A percentile compares a stretch with the other conserved stretches of the same genome.
These are phyloP conservation scores for Geranomyces variabilis DNA, from an alignment of 192 early-diverging fungal genomes.

Conservation along the genomic window DNA sequence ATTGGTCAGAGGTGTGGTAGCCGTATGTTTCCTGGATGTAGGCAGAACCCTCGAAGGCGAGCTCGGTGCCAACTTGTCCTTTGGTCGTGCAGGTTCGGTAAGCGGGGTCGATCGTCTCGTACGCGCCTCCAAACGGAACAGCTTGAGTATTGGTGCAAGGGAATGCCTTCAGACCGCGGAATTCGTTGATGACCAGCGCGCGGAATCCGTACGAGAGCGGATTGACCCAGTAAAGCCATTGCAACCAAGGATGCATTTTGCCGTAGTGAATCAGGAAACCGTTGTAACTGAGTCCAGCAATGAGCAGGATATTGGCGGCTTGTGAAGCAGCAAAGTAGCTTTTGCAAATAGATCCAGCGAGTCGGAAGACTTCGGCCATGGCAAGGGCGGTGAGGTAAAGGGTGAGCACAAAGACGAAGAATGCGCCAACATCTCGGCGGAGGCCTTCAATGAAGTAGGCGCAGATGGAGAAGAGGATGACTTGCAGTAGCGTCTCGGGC, in stretches of 20 bases:
- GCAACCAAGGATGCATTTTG: slow-evolving; percentile 65
- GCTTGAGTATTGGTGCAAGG: slow-evolving; percentile 12
- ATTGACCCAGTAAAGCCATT: slow-evolving; percentile 64
- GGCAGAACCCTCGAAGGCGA: slow-evolving; percentile 61
- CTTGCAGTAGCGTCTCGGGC: slow-evolving; percentile 52
- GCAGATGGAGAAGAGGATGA: slow-evolving; percentile 58
- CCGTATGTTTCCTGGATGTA: slow-evolving; percentile 60
- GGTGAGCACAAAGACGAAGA: slow-evolving; percentile 59
- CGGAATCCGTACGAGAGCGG: slow-evolving; percentile 64
- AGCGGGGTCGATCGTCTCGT: slow-evolving; percentile 41
- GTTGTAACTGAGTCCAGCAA: slow-evolving; percentile 53
- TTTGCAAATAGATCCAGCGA: slow-evolving; percentile 54
- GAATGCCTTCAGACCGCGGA: slow-evolving; percentile 43
- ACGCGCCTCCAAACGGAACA: slow-evolving; percentile 53
- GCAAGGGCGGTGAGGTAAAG: slow-evolving; percentile 55
- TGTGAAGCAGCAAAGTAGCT: slow-evolving; percentile 44
- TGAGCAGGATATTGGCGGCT: slow-evolving; percentile 53
- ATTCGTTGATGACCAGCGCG: slow-evolving; percentile 65
- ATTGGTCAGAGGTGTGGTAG: slow-evolving; percentile 57
- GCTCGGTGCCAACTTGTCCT: slow-evolving; percentile 58
- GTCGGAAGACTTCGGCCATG: slow-evolving; percentile 65
- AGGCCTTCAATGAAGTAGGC: slow-evolving; percentile 69
- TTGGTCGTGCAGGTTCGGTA: slow-evolving; percentile 69
- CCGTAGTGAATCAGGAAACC: slow-evolving; percentile 66
- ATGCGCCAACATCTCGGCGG: slow-evolving; percentile 49